Conservation (phyloP, 106 monocot genomes). For the Iris macrosiphon region DNA sequence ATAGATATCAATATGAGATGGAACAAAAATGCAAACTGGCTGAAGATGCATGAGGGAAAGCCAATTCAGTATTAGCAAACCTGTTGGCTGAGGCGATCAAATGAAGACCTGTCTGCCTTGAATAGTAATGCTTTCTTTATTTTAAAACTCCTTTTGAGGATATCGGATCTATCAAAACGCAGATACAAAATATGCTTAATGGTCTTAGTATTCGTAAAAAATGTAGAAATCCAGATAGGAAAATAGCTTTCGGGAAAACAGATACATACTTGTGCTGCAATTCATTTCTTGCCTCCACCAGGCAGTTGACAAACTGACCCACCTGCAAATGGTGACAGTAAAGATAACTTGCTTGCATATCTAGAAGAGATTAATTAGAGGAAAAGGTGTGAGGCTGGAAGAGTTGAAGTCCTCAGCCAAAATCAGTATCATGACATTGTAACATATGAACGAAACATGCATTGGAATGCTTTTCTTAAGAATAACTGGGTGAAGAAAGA, state of each 20-base stretch:
- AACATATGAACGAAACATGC: too few relatives aligned
- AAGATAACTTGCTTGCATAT: conserved; percentile 4
- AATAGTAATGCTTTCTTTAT: conserved; percentile 67
- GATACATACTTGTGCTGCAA: conserved; percentile 66
- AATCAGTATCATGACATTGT: too few relatives aligned
- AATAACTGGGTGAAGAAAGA: too few relatives aligned
- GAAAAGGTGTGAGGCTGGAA: too few relatives aligned
- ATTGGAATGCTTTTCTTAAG: too few relatives aligned
- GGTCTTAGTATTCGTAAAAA: not conserved
- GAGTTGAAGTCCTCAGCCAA: too few relatives aligned
- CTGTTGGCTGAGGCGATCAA: conserved; percentile 66
- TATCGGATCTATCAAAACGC: conserved; percentile 30
- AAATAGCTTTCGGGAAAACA: not conserved
- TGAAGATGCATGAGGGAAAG: too few relatives aligned
- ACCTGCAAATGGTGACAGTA: conserved; percentile 34
- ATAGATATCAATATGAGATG: too few relatives aligned
- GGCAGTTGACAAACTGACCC: conserved; percentile 60
- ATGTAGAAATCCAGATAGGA: not conserved
- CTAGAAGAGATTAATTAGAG: too few relatives aligned
- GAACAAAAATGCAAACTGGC: not conserved
- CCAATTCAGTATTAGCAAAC: conserved; percentile 19
- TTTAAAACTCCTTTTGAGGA: conserved; percentile 62
- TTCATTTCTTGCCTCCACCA: conserved; percentile 76
- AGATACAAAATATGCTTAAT: not conserved
- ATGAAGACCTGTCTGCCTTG: conserved; percentile 60